Conservation (phyloP, 2,329 filamentous ascomycete genomes). For the Colletotrichum truncatum region DNA sequence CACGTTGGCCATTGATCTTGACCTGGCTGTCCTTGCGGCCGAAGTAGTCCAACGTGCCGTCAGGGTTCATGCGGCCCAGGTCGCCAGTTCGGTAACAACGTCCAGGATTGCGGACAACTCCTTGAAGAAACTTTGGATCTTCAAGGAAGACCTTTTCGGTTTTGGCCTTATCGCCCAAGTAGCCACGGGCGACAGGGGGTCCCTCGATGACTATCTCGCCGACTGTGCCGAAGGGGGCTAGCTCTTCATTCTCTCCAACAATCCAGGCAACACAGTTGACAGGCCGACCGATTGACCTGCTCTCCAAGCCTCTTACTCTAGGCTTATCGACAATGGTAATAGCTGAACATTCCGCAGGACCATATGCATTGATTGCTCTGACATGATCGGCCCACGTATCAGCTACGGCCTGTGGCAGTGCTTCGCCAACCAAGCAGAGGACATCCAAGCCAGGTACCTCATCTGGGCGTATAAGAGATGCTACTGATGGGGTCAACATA, state of each 20-base stretch:
- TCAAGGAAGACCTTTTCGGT: constrained; percentile 2
- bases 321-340: constrained; percentile 16
- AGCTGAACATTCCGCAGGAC: constrained; percentile 33
- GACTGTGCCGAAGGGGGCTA: constrained; percentile 33
- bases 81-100: constrained; percentile 28
- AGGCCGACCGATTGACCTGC: constrained; percentile 5
- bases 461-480: constrained; percentile 5
- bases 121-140: constrained; percentile 7
- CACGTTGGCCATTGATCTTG: constrained; percentile 31
- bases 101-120: background rate
- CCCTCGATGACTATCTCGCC: constrained; percentile 41
- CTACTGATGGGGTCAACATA: constrained; percentile 30
- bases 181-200: constrained; percentile 33
- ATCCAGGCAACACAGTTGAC: constrained; percentile 34
- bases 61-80: constrained; percentile 11
- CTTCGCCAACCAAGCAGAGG: constrained; percentile 24
- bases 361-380: constrained; percentile 29
- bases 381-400: constrained; percentile 31
- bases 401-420: constrained; percentile 19
- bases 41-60: constrained; percentile 26
- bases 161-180: background rate
- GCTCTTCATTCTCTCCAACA: constrained; percentile 30
- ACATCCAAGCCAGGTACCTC: constrained; percentile 18
- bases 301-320: background rate
- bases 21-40: constrained; percentile 32